Conservation (phyloP, 306 rosid species). For the Arachis hypogaea region DNA sequence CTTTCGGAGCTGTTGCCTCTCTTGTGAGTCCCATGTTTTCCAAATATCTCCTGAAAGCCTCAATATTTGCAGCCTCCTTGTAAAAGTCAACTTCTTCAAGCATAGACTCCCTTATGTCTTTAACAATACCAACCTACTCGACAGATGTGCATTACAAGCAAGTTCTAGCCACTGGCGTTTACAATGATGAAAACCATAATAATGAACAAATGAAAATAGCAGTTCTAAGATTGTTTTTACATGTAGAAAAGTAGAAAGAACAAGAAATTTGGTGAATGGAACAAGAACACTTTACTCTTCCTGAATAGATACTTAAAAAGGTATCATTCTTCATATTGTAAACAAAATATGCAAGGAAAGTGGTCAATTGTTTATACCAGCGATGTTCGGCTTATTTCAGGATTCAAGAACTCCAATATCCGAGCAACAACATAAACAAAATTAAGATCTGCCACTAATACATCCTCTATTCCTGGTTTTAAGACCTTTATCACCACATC, state of each 20-base stretch:
- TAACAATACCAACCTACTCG: constrained; percentile 86
- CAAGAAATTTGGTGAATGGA: constrained; percentile 2
- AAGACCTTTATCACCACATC: constrained; percentile 96
- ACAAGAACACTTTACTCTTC: constrained; percentile 16
- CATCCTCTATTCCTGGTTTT: constrained; percentile 95
- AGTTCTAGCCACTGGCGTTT: constrained; percentile 37
- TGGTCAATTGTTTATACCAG: constrained; percentile 56
- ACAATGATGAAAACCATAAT: constrained; percentile 7
- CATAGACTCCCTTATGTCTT: constrained; percentile 94
- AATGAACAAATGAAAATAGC: constrained; percentile 15
- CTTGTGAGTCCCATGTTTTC: constrained; percentile 84
- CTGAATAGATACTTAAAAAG: neutral
- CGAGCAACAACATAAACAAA: constrained; percentile 87
- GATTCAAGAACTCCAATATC: constrained; percentile 89
- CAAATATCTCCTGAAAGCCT: constrained; percentile 88
- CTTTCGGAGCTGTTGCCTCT: constrained; percentile 94
- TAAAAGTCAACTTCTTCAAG: constrained; percentile 97
- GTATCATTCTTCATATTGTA: constrained; percentile 5
- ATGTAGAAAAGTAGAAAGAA: constrained; percentile 26
- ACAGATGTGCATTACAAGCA: constrained; percentile 46
- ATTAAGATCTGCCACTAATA: constrained; percentile 93
- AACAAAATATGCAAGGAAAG: constrained; percentile 26
- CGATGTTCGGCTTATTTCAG: constrained; percentile 86
- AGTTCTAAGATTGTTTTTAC: constrained; percentile 18
- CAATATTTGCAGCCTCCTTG: constrained; percentile 94